Evolutionary conservation across 805 yeast genomes (phyloP), one percentile per base, ranked within the genome.

Genomic region (Wickerhamomyces sydowiorum): DNA sequence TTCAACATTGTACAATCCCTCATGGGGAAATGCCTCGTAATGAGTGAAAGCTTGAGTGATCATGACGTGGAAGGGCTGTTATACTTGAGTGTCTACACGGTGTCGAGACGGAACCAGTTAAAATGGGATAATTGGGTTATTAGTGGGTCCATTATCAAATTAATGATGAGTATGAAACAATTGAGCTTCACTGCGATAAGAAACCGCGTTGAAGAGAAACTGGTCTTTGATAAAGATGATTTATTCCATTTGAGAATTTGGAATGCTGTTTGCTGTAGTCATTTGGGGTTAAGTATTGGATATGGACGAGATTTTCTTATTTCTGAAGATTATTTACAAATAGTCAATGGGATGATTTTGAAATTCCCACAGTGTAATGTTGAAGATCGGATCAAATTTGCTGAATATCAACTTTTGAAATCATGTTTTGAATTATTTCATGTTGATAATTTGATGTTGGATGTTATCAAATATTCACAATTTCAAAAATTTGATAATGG

Each of bases 41-140:
- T 72, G 51, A 70, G 77, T 4, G 73, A 69, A 34, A 75, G 75
- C n/a, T 55, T 78, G 24, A 73, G 73, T 5, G 81, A 75, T 48
- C 80, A 75, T 55, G 84, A 78, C 50, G 69, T 77, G 28, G 85
- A 78, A 51, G 82, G 81, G 0, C 68, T 78, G 8, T 50, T 78
- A 22, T 78, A 78, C 50, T 66, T 78, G 39, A 68, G 78, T 18
- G 57, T 74, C 54, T 78, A 75, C 5, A 17, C 7, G 5, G 33
- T 14, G 12, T 17, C 9, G 22, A 6, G 33, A 18, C 2, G 35
- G 4, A 61, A 67, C 38, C 82, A 77, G 50, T 62, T 71, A n/a
- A 67, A 69, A 39, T 62, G 74, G 46, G 78, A 78, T 54, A 65
- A 72, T 15, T 70, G 81, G 73, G 59, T 73, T 9, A 48, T 76